phyloP scores from a whole-genome alignment of 2,329 filamentous ascomycete species.

The Xylaria sp. region DNA sequence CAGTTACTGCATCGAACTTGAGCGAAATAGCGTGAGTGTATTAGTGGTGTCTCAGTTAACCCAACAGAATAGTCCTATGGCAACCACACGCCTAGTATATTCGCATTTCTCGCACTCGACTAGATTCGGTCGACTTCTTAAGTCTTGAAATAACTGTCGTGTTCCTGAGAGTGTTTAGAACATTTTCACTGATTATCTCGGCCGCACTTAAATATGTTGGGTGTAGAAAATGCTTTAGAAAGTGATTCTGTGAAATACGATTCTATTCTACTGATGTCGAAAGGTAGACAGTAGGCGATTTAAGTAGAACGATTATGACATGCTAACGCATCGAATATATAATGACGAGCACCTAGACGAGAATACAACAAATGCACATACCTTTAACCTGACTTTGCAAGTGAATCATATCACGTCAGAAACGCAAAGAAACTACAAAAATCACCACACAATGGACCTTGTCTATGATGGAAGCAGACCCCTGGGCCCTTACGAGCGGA shows the following conservation, averaged over 20 bases:
- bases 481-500: not conserved
- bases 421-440: not conserved
- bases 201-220: too few species aligned
- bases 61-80: too few species aligned
- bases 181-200: too few species aligned
- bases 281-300: too few species aligned
- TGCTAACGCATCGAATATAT: not conserved
- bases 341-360: not conserved
- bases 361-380: not conserved
- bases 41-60: not conserved
- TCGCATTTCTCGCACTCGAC: too few species aligned
- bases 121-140: too few species aligned
- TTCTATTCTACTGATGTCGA: too few species aligned
- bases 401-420: not conserved
- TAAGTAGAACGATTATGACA: too few species aligned
- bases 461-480: not conserved
- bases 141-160: too few species aligned
- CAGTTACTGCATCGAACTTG: not conserved
- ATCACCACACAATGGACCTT: slow-evolving; percentile 11
- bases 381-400: not conserved
- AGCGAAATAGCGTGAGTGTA: too few species aligned
- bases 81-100: not conserved
- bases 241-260: not conserved
- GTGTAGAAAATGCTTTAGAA: not conserved
- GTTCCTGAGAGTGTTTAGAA: too few species aligned